Percentiles rank a stretch among this genome's conserved stretches.
phyloP scores from a whole-genome alignment of 2,329 filamentous ascomycete species.

The Hypoxylon sp. region DNA sequence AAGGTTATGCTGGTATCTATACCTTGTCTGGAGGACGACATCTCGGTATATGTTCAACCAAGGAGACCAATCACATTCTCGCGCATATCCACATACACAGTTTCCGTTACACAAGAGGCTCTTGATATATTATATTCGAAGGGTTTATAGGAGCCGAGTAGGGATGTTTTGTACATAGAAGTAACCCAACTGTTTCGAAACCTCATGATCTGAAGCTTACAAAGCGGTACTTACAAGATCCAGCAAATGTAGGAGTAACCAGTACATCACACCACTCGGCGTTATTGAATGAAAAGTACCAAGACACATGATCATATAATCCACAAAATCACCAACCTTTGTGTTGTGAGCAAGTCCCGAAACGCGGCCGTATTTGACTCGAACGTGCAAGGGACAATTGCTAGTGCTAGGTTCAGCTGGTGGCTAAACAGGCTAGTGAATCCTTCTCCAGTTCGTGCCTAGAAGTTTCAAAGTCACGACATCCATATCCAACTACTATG shows the following conservation, averaged over 20 bases:
- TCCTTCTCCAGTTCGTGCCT: constrained; percentile 31
- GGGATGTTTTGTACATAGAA: not conserved
- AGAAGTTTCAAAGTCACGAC: constrained; percentile 24
- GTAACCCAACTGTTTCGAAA: not conserved
- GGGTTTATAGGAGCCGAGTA: not conserved
- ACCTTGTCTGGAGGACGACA: not conserved
- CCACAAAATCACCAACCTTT: constrained; percentile 6
- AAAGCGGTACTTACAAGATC: constrained; percentile 14
- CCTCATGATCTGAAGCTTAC: not conserved
- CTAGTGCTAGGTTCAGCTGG: constrained; percentile 16
- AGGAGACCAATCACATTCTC: not conserved
- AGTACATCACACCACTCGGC: constrained; percentile 8
- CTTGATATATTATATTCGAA: not conserved
- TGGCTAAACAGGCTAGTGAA: constrained; percentile 23
- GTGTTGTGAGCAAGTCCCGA: constrained; percentile 13
- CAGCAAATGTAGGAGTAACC: not conserved
- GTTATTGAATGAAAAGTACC: not conserved
- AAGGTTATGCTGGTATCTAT: constrained; percentile 7
- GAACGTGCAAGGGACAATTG: constrained; percentile 17
- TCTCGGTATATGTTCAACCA: not conserved
- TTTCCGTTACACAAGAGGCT: constrained; percentile 28
- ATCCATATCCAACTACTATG: constrained; percentile 6
- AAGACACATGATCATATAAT: constrained; percentile 13
- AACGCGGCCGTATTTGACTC: constrained; percentile 13
- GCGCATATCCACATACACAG: not conserved